Conservation (phyloP, 2,329 filamentous ascomycete genomes). For the Metarhizium sp. region DNA sequence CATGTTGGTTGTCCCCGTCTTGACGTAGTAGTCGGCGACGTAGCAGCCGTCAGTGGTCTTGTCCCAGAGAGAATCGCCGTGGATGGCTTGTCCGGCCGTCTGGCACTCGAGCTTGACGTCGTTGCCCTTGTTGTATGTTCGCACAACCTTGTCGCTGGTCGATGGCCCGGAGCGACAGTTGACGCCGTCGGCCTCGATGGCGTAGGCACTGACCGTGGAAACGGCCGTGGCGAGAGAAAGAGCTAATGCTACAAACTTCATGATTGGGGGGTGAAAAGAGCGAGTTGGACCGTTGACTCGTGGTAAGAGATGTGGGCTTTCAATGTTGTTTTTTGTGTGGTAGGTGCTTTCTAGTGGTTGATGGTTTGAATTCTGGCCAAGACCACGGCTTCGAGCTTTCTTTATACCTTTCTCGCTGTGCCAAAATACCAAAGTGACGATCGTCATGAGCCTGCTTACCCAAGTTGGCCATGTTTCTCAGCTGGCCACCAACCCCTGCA, state of each 20-base stretch:
- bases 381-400: too few species aligned
- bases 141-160: constrained; percentile 5
- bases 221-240: neutral
- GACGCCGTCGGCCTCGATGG: constrained; percentile 6
- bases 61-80: constrained; percentile 9
- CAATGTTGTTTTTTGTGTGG: too few species aligned
- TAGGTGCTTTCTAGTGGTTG: too few species aligned
- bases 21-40: constrained; percentile 10
- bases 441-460: too few species aligned
- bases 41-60: constrained; percentile 10
- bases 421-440: too few species aligned
- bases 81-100: constrained; percentile 6
- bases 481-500: too few species aligned
- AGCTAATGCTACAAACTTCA: neutral
- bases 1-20: constrained; percentile 5
- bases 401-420: too few species aligned
- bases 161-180: constrained; percentile 7
- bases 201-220: constrained; percentile 1
- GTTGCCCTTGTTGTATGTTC: constrained; percentile 8
- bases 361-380: too few species aligned
- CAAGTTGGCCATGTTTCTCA: too few species aligned
- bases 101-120: constrained; percentile 10
- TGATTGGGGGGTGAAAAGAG: neutral
- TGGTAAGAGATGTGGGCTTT: too few species aligned
- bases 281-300: neutral